phyloP scores from a whole-genome alignment of 2,329 filamentous ascomycete species.

The Aspergillus phoenicis region DNA sequence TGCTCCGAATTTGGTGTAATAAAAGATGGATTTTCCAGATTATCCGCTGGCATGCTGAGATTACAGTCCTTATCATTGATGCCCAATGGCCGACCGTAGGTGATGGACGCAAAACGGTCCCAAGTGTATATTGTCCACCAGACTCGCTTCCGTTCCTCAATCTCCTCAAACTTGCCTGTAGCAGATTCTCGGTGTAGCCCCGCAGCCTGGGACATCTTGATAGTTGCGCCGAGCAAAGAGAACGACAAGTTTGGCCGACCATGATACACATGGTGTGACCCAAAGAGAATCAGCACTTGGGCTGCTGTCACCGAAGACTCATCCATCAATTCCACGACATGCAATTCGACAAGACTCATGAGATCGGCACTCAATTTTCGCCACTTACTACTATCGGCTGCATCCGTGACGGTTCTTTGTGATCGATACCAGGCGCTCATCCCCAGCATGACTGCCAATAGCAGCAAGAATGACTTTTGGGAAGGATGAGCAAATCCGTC shows the following conservation, averaged over 20 bases:
- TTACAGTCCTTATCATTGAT: constrained; percentile 48
- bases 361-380: constrained; percentile 20
- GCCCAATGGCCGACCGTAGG: constrained; percentile 45
- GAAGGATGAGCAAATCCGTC: constrained; percentile 39
- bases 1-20: constrained; percentile 4
- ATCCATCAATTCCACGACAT: constrained; percentile 47
- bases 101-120: constrained; percentile 47
- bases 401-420: constrained; percentile 22
- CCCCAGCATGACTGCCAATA: constrained; percentile 42
- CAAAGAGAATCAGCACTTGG: constrained; percentile 45
- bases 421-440: constrained; percentile 45
- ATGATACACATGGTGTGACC: constrained; percentile 47
- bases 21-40: constrained; percentile 37
- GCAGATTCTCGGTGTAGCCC: constrained; percentile 36
- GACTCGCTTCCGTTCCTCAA: constrained; percentile 43
- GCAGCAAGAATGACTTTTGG: constrained; percentile 41
- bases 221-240: constrained; percentile 41
- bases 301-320: constrained; percentile 40
- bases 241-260: constrained; percentile 46
- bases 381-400: constrained; percentile 17
- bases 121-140: constrained; percentile 50
- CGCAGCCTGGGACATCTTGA: constrained; percentile 40
- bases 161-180: constrained; percentile 24
- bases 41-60: constrained; percentile 37
- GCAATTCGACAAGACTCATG: constrained; percentile 32